Conservation (phyloP, 129 eudicot genomes). For the Arctium lappa region DNA sequence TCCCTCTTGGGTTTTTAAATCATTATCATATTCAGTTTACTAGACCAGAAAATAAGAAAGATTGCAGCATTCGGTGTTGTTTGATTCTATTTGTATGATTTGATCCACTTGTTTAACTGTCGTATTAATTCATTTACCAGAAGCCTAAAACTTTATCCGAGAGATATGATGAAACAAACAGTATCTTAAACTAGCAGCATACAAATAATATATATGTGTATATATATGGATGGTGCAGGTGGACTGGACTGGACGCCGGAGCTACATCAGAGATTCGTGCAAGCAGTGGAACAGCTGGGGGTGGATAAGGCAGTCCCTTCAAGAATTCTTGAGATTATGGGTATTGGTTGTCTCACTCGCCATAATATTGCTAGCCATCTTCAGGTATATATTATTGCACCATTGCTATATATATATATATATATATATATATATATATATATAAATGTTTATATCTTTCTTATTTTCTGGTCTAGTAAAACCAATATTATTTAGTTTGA, state of each 20-base stretch:
- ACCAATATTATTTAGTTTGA: not conserved
- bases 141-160: not conserved
- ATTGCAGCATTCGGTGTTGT: too few relatives aligned
- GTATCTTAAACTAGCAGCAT: too few relatives aligned
- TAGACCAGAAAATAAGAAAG: too few relatives aligned
- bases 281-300: conserved; percentile 95
- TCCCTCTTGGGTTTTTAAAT: too few relatives aligned
- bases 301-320: conserved; percentile 99
- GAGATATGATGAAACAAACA: too few relatives aligned
- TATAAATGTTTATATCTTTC: not conserved
- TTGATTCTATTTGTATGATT: too few relatives aligned
- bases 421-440: too few relatives aligned
- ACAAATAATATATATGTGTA: too few relatives aligned
- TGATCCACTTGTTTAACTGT: not conserved
- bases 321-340: conserved; percentile 94
- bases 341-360: conserved; percentile 92
- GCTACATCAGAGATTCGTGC: conserved; percentile 87
- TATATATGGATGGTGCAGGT: conserved; percentile 39
- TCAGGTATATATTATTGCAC: conserved; percentile 41
- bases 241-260: conserved; percentile 99
- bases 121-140: not conserved
- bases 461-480: not conserved
- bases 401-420: not conserved
- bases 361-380: conserved; percentile 99
- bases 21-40: too few relatives aligned